These are phyloP conservation scores for Tetrahymena elliotti DNA, from an alignment of 73 alveolate genomes.

Conservation along the genomic window DNA sequence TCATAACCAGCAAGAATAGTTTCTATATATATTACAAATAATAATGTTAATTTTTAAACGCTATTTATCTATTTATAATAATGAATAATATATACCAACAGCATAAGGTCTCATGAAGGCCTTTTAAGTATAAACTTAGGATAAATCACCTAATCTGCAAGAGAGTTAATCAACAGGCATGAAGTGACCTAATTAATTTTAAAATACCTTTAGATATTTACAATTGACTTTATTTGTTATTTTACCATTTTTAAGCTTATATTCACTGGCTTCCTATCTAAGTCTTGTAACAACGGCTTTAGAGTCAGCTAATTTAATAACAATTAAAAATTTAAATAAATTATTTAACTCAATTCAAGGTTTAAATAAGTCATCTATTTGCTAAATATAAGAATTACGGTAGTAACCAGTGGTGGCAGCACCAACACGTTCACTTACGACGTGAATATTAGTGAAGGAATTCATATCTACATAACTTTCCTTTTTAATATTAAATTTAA, in stretches of 20 bases:
- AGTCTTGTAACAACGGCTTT: constrained; percentile 71
- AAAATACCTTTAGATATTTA: neutral
- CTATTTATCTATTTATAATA: neutral
- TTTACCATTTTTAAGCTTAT: constrained; percentile 73
- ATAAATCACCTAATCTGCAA: constrained; percentile 73
- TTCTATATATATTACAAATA: neutral
- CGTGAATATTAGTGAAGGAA: constrained; percentile 80
- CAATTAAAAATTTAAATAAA: neutral
- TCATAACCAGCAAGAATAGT: constrained; percentile 79
- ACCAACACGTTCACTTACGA: constrained; percentile 77
- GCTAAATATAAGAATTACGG: neutral
- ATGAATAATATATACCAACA: constrained; percentile 12
- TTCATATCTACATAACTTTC: constrained; percentile 87
- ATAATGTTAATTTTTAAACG: neutral
- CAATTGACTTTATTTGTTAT: neutral
- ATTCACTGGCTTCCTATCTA: constrained; percentile 84
- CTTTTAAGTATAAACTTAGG: constrained; percentile 76
- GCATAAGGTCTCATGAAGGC: constrained; percentile 85
- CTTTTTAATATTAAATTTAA: constrained; percentile 75
- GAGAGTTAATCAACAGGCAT: constrained; percentile 91
- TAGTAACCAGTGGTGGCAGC: constrained; percentile 74
- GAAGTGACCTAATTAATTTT: constrained; percentile 31
- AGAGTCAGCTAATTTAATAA: constrained; percentile 56
- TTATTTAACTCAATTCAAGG: neutral
- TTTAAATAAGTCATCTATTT: neutral